Conservation (phyloP, 495 filamentous ascomycete genomes). For the Aspergillus nanangensis region DNA sequence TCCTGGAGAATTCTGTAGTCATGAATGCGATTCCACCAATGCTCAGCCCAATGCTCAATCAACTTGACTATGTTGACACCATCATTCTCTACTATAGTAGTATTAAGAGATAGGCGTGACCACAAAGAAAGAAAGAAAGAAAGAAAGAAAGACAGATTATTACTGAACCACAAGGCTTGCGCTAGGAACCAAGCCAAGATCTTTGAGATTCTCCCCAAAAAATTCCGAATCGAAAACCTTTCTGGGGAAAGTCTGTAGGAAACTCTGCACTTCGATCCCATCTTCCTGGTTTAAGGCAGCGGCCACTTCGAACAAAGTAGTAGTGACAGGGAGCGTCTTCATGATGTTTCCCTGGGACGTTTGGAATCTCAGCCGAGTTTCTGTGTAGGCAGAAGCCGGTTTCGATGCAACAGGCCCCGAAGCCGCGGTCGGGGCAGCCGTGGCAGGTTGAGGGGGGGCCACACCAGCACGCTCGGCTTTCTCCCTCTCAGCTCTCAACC, state of each 20-base stretch:
- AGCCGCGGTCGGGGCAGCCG: slow-evolving; percentile 31
- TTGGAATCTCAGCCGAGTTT: slow-evolving; percentile 79
- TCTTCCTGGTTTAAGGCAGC: slow-evolving; percentile 62
- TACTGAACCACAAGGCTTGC: slow-evolving; percentile 75
- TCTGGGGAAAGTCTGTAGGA: slow-evolving; percentile 80
- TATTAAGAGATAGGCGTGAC: too few relatives aligned
- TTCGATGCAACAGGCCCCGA: slow-evolving; percentile 48
- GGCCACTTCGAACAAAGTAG: slow-evolving; percentile 91
- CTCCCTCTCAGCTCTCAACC: slow-evolving; percentile 74
- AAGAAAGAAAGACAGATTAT: slow-evolving; percentile 4
- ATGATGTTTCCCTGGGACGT: slow-evolving; percentile 66
- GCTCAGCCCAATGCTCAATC: too few relatives aligned
- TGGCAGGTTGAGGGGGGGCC: slow-evolving; percentile 40
- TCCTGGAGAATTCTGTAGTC: too few relatives aligned
- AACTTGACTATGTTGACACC: too few relatives aligned
- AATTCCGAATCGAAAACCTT: slow-evolving; percentile 78
- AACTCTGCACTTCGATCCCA: slow-evolving; percentile 62
- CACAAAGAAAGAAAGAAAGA: too few relatives aligned
- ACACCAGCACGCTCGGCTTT: slow-evolving; percentile 78
- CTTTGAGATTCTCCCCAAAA: slow-evolving; percentile 87
- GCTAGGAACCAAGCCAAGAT: slow-evolving; percentile 84
- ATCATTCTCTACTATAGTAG: too few relatives aligned
- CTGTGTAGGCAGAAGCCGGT: slow-evolving; percentile 62
- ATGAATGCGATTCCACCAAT: too few relatives aligned
- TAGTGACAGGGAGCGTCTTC: slow-evolving; percentile 79